Evolutionary conservation across 257 asterid species (phyloP).

Genomic region (Solanum clarkiae): DNA sequence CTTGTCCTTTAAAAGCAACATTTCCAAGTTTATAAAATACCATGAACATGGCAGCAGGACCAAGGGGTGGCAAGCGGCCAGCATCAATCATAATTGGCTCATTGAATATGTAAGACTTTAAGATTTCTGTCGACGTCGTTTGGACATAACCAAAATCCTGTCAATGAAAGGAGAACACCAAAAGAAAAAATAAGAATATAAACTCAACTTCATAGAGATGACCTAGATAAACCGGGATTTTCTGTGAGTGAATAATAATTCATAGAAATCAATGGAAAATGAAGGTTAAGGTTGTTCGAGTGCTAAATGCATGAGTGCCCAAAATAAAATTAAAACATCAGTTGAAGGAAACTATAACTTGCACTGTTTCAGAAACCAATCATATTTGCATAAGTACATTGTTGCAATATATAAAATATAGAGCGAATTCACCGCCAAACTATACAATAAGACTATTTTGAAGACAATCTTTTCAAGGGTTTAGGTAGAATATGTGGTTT

Average conservation of each 20-base stretch:
- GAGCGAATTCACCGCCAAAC: background rate
- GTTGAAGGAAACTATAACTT: background rate
- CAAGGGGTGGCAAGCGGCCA: constrained; percentile 77
- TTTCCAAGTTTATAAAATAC: constrained; percentile 24
- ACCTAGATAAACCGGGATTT: background rate
- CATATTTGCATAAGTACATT: background rate
- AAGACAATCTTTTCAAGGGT: background rate
- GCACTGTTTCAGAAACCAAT: background rate
- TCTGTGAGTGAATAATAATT: background rate
- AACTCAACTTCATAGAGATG: background rate
- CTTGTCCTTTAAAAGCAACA: background rate
- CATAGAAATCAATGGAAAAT: background rate
- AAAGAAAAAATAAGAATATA: background rate
- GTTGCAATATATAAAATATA: background rate
- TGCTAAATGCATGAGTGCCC: background rate
- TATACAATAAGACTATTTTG: background rate
- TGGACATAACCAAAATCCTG: constrained; percentile 99
- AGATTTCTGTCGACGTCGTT: constrained; percentile 92
- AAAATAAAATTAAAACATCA: background rate
- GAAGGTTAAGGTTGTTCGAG: background rate
- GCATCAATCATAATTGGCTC: constrained; percentile 96
- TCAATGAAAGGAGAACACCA: constrained; percentile 7
- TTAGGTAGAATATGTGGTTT: background rate
- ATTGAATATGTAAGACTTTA: constrained; percentile 87
- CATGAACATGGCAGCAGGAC: constrained; percentile 94